Conservation (phyloP, 495 filamentous ascomycete species). For the Aspergillus carlsbadensis region DNA sequence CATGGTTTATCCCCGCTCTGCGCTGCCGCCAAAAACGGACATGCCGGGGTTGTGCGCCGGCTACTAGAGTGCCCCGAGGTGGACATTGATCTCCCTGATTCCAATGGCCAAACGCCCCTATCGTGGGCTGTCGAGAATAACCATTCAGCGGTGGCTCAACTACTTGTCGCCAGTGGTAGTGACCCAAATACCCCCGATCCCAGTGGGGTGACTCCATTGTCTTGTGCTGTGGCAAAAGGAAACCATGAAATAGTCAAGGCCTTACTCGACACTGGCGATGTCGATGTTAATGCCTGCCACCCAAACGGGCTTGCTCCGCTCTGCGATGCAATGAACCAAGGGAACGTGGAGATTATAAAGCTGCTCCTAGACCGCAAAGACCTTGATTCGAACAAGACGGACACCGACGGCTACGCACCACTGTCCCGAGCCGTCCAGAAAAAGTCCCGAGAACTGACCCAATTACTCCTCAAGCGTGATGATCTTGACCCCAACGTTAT, state of each 20-base stretch:
- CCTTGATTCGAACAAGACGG: conserved; percentile 20
- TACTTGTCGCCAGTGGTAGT: conserved; percentile 20
- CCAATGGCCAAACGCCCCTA: conserved; percentile 32
- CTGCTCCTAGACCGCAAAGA: conserved; percentile 21
- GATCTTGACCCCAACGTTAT: conserved; percentile 12
- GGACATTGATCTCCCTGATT: conserved; percentile 24
- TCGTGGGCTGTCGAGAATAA: conserved; percentile 31
- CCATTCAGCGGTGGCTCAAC: conserved; percentile 21
- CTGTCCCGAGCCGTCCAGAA: conserved; percentile 20
- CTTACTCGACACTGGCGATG: conserved; percentile 15
- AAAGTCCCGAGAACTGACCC: conserved; percentile 21
- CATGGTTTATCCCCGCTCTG: conserved; percentile 33
- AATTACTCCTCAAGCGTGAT: conserved; percentile 20
- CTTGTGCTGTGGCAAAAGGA: conserved; percentile 16
- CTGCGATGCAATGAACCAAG: conserved; percentile 9
- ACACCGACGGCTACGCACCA: conserved; percentile 30
- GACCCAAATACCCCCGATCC: conserved; percentile 21
- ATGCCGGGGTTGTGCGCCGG: conserved; percentile 28
- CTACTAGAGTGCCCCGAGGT: conserved; percentile 17
- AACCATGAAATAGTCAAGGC: conserved; percentile 25
- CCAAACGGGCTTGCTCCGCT: conserved; percentile 12
- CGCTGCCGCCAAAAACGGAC: conserved; percentile 35
- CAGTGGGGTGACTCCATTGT: conserved; percentile 34
- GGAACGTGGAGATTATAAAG: conserved; percentile 19
- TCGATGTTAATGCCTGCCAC: conserved; percentile 4